phyloP scores from a whole-genome alignment of 768 basidiomycete species.

The button mushroom (Agaricus bisporus) region DNA sequence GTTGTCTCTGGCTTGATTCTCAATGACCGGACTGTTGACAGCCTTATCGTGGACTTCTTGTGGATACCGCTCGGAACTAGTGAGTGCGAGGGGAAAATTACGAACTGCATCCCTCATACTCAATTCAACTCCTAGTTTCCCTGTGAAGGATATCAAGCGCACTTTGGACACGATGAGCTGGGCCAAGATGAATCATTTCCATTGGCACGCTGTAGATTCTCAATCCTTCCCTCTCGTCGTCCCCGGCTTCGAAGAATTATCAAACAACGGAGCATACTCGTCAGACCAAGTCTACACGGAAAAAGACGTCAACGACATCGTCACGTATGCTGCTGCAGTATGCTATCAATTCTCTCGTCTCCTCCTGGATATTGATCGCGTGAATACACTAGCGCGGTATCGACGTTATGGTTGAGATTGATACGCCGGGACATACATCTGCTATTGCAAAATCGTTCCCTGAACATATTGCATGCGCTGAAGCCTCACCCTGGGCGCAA shows the following conservation, averaged over 20 bases:
- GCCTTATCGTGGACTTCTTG: slow-evolving; percentile 74
- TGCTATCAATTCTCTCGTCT: slow-evolving; percentile 26
- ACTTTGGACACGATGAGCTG: slow-evolving; percentile 73
- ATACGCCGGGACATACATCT: slow-evolving; percentile 79
- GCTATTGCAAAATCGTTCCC: slow-evolving; percentile 60
- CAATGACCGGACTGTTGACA: slow-evolving; percentile 16
- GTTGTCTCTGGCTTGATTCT: not conserved
- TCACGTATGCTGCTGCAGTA: slow-evolving; percentile 61
- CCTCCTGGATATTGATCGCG: slow-evolving; percentile 19
- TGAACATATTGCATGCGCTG: slow-evolving; percentile 64
- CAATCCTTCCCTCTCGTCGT: slow-evolving; percentile 73
- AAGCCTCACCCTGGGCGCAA: slow-evolving; percentile 47
- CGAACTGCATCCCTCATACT: not conserved
- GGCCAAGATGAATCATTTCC: slow-evolving; percentile 73
- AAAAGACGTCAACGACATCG: slow-evolving; percentile 50
- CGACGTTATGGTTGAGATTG: slow-evolving; percentile 73
- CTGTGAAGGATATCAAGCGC: slow-evolving; percentile 56
- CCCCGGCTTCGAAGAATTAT: slow-evolving; percentile 53
- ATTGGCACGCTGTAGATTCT: slow-evolving; percentile 80
- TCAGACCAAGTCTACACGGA: slow-evolving; percentile 42
- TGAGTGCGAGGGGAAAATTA: slow-evolving; percentile 24
- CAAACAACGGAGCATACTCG: slow-evolving; percentile 65
- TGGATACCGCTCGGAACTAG: slow-evolving; percentile 79
- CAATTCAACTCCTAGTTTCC: slow-evolving; percentile 35
- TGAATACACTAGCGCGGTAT: slow-evolving; percentile 49